phyloP scores from a whole-genome alignment of 176 grass and related monocot species.

The Dactylis glomerata region DNA sequence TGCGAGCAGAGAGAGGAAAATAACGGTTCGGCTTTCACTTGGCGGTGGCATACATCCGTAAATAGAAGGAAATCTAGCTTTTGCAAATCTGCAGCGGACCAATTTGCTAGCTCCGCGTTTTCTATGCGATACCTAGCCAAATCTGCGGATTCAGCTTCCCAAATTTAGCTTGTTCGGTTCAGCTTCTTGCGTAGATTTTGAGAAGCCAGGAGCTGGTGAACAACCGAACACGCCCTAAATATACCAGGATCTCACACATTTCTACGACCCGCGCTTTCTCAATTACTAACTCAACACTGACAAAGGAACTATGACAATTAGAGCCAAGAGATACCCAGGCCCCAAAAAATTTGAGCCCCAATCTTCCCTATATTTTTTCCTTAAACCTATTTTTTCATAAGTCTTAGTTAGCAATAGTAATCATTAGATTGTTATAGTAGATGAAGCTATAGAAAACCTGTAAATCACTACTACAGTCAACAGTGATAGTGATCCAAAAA shows the following conservation, averaged over 20 bases:
- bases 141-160: no score
- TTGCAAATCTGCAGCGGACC: no score
- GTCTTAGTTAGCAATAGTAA: background rate
- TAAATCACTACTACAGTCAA: background rate
- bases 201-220: no score
- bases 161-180: no score
- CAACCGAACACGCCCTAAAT: no score
- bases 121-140: no score
- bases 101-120: no score
- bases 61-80: no score
- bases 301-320: background rate
- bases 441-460: background rate
- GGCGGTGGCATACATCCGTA: no score
- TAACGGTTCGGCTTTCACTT: no score
- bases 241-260: background rate
- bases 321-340: background rate
- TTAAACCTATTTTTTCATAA: background rate
- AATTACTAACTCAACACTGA: background rate
- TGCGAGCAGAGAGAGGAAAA: no score
- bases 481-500: background rate
- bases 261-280: background rate
- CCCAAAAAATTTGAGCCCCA: background rate
- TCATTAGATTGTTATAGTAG: background rate
- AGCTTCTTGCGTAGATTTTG: no score
- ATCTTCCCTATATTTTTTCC: background rate